A percentile compares a stretch with the other conserved stretches of the same genome.
These are phyloP conservation scores for Narthecium ossifragum DNA, from an alignment of 106 monocot genomes.

Conservation along the genomic window DNA sequence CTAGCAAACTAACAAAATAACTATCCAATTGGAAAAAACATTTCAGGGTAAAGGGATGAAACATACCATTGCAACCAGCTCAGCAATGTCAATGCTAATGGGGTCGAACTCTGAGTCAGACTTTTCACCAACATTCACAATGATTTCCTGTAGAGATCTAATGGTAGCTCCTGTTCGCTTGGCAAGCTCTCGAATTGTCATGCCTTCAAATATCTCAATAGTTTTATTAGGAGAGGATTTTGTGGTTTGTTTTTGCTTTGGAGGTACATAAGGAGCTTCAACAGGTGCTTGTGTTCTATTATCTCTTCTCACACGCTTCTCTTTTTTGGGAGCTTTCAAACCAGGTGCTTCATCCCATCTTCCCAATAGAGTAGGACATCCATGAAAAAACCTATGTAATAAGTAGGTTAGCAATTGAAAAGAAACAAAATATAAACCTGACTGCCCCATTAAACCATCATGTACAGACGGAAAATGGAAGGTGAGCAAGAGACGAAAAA, in stretches of 20 bases:
- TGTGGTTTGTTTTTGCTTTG: slow-evolving; percentile 34
- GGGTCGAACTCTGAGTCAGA: slow-evolving; percentile 86
- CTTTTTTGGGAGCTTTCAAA: slow-evolving; percentile 49
- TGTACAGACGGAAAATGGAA: no score
- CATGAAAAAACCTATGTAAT: slow-evolving; percentile 65
- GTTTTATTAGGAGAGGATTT: slow-evolving; percentile 62
- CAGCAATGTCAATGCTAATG: slow-evolving; percentile 73
- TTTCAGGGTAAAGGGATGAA: background rate
- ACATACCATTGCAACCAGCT: slow-evolving; percentile 85
- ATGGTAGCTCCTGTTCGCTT: slow-evolving; percentile 62
- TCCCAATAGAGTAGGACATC: slow-evolving; percentile 28
- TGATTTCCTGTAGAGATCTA: slow-evolving; percentile 50
- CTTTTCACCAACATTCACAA: slow-evolving; percentile 74
- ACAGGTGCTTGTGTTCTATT: slow-evolving; percentile 59
- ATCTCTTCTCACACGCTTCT: slow-evolving; percentile 49
- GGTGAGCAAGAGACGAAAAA: no score
- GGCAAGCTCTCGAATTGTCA: slow-evolving; percentile 86
- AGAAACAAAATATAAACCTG: no score
- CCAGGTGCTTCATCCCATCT: slow-evolving; percentile 44
- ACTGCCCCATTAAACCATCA: no score
- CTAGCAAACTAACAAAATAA: no score
- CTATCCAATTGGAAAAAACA: background rate
- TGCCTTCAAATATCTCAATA: slow-evolving; percentile 96
- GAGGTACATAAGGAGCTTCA: slow-evolving; percentile 72
- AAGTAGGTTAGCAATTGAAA: slow-evolving; percentile 4